A percentile compares a stretch with the other conserved stretches of the same genome.
phyloP scores from a whole-genome alignment of 371 early-diverging fungal species.

The Hamiltosporidium magnivora region DNA sequence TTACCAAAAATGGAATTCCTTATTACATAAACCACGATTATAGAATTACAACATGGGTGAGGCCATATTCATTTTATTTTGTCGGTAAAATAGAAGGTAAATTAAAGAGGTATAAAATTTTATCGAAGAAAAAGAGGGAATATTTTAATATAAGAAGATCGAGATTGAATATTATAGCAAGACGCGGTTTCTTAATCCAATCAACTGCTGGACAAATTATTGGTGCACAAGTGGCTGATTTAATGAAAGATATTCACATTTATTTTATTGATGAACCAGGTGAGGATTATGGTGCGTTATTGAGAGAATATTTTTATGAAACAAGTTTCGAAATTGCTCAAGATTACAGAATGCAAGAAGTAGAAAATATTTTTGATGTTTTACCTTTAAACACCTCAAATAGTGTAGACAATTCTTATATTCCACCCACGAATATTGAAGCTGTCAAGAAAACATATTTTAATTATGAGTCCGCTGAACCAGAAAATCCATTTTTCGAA shows the following conservation, averaged over 20 bases:
- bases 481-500: neutral
- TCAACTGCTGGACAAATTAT: neutral
- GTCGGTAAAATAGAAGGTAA: neutral
- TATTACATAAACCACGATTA: constrained; percentile 2
- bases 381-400: neutral
- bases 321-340: constrained; percentile 9
- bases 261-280: constrained; percentile 32
- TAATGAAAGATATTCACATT: constrained; percentile 2
- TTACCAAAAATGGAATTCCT: neutral
- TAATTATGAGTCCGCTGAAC: neutral
- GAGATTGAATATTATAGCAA: neutral
- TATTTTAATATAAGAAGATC: no score
- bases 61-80: neutral
- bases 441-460: neutral
- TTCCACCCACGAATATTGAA: neutral
- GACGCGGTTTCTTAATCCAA: neutral
- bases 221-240: neutral
- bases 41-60: neutral
- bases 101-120: neutral
- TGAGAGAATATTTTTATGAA: constrained; percentile 26
- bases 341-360: constrained; percentile 10
- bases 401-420: neutral
- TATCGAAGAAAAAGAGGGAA: neutral
- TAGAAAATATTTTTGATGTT: constrained; percentile 13
- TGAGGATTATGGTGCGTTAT: constrained; percentile 32